Evolutionary conservation across 2,329 filamentous ascomycete genomes (phyloP).

Genomic region (Triangularia setosa): DNA sequence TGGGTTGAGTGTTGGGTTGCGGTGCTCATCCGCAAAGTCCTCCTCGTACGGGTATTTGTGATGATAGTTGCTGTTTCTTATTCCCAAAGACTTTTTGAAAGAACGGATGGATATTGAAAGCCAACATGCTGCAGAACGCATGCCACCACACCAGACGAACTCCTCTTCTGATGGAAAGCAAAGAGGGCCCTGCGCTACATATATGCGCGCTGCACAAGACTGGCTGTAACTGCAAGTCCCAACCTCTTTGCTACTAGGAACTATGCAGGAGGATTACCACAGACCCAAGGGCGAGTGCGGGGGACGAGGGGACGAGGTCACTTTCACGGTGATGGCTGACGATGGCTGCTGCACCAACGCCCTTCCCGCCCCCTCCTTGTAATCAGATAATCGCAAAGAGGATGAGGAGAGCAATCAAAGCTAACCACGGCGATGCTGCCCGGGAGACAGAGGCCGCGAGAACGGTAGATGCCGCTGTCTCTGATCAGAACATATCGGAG

Average conservation of each 20-base stretch:
- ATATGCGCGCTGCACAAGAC: not conserved
- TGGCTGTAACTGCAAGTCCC: not conserved
- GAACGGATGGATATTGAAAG: not conserved
- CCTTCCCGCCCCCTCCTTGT: constrained; percentile 14
- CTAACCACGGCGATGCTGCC: no score
- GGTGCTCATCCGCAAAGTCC: no score
- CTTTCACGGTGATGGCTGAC: not conserved
- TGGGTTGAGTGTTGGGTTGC: not conserved
- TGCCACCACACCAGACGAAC: not conserved
- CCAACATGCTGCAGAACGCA: not conserved
- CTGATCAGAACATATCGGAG: not conserved
- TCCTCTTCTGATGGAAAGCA: not conserved
- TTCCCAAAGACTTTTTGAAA: not conserved
- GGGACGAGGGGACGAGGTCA: not conserved
- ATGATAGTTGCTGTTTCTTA: not conserved
- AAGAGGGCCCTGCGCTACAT: not conserved
- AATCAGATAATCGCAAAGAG: constrained; percentile 1
- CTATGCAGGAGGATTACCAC: constrained; percentile 1
- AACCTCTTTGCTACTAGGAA: not conserved
- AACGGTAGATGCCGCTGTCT: not conserved
- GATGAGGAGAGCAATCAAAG: not conserved
- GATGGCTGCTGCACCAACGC: constrained; percentile 6
- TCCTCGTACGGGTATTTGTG: not conserved
- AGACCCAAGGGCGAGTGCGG: not conserved
- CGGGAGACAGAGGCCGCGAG: not conserved